Percentiles rank a stretch among this genome's conserved stretches.
phyloP scores from a whole-genome alignment of 2,329 filamentous ascomycete genomes.

The Calonectria fujianensis region DNA sequence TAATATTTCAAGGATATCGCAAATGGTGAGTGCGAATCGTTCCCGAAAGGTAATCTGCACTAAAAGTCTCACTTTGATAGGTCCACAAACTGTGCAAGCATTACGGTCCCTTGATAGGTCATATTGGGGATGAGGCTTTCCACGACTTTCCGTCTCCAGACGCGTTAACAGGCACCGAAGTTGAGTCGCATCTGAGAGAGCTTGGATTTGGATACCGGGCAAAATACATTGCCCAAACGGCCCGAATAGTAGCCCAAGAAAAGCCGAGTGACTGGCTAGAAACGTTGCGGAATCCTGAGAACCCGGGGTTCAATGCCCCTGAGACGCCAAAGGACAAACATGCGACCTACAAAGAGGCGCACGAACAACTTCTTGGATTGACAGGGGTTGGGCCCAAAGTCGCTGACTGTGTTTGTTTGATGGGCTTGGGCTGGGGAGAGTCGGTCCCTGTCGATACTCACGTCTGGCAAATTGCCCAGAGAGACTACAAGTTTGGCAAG shows the following conservation, averaged over 20 bases:
- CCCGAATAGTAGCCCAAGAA: conserved; percentile 80
- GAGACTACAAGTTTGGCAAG: conserved; percentile 95
- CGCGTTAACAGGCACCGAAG: conserved; percentile 81
- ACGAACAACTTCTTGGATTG: conserved; percentile 85
- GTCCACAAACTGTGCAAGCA: conserved; percentile 90
- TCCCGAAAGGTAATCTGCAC: background rate
- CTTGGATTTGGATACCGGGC: conserved; percentile 97
- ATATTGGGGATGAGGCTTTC: conserved; percentile 81
- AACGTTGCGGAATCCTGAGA: conserved; percentile 84
- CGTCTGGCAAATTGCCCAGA: conserved; percentile 97
- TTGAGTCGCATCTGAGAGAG: conserved; percentile 86
- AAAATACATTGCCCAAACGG: conserved; percentile 93
- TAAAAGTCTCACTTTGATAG: conserved; percentile 59
- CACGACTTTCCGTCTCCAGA: conserved; percentile 91
- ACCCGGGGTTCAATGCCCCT: conserved; percentile 71
- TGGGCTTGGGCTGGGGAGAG: conserved; percentile 97
- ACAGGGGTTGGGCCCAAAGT: conserved; percentile 97
- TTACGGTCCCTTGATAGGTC: conserved; percentile 86
- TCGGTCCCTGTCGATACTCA: conserved; percentile 98
- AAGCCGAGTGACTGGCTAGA: conserved; percentile 85
- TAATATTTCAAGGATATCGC: conserved; percentile 94
- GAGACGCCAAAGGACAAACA: conserved; percentile 66
- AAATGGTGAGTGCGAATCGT: conserved; percentile 79
- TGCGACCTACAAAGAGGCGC: conserved; percentile 85
- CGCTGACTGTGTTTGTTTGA: conserved; percentile 95